These are phyloP conservation scores for Trichoderma arundinaceum DNA, from an alignment of 2,329 filamentous ascomycete genomes.

Conservation along the genomic window DNA sequence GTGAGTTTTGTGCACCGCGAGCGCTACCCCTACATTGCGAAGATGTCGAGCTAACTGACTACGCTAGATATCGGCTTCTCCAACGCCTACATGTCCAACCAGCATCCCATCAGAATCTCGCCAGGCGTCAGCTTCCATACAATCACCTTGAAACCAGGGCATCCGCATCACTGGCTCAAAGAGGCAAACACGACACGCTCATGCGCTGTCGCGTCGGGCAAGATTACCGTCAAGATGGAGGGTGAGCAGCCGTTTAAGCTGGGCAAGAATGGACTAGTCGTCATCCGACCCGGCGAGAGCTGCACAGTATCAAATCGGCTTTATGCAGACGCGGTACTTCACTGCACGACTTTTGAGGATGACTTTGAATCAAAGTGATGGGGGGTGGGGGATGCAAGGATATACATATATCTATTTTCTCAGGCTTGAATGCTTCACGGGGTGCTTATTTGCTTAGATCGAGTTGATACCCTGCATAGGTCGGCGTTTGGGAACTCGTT, in stretches of 20 bases:
- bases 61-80: conserved; percentile 52
- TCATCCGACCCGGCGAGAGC: conserved; percentile 46
- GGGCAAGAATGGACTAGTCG: conserved; percentile 53
- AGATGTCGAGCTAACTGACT: background rate
- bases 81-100: conserved; percentile 48
- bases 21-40: background rate
- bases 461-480: conserved; percentile 20
- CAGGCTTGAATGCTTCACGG: background rate
- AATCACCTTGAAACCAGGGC: conserved; percentile 49
- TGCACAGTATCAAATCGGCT: conserved; percentile 51
- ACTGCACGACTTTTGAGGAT: conserved; percentile 47
- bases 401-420: background rate
- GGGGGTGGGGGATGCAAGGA: background rate
- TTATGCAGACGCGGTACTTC: conserved; percentile 53
- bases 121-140: conserved; percentile 51
- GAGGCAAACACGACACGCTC: conserved; percentile 44
- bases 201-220: conserved; percentile 50
- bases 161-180: conserved; percentile 41
- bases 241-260: conserved; percentile 46
- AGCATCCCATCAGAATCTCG: conserved; percentile 45
- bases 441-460: background rate
- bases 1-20: conserved; percentile 40
- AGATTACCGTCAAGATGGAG: conserved; percentile 48
- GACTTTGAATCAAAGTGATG: conserved; percentile 12
- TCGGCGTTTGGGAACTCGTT: conserved; percentile 14